These are phyloP conservation scores for Sequoiadendron giganteum DNA, from an alignment of 75 land plant genomes.

Conservation along the genomic window DNA sequence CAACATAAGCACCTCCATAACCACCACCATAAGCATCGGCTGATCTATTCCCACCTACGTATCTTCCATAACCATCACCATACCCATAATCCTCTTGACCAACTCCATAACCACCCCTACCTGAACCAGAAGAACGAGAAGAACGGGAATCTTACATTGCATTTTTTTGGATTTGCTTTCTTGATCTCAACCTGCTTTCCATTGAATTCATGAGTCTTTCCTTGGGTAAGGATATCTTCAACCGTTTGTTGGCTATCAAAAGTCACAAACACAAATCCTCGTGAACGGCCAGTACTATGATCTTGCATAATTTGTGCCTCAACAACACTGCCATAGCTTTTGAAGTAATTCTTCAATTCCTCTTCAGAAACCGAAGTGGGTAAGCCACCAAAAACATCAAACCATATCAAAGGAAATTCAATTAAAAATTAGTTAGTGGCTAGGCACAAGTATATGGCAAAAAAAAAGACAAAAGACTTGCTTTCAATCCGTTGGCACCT, in stretches of 20 bases:
- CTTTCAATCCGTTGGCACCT: too few species aligned
- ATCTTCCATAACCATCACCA: constrained; percentile 34
- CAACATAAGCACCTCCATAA: background rate
- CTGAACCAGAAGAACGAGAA: constrained; percentile 8
- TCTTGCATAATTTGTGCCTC: constrained; percentile 83
- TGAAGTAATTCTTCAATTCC: constrained; percentile 64
- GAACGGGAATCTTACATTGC: constrained; percentile 38
- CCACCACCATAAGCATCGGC: constrained; percentile 11
- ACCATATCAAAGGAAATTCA: too few species aligned
- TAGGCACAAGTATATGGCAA: too few species aligned
- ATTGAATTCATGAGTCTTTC: constrained; percentile 57
- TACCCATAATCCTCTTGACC: constrained; percentile 21
- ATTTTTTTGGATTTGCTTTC: constrained; percentile 73
- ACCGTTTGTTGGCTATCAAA: constrained; percentile 74
- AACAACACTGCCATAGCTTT: constrained; percentile 57
- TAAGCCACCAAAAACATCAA: too few species aligned
- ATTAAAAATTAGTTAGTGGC: too few species aligned
- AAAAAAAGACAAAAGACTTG: too few species aligned
- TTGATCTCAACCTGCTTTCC: constrained; percentile 88
- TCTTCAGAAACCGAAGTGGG: too few species aligned
- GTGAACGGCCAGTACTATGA: constrained; percentile 64
- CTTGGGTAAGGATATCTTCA: constrained; percentile 48
- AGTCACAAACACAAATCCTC: constrained; percentile 81
- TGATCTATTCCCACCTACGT: constrained; percentile 7
- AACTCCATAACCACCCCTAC: constrained; percentile 27